phyloP scores from a whole-genome alignment of 2,329 filamentous ascomycete species.

The Monosporascus sp. region DNA sequence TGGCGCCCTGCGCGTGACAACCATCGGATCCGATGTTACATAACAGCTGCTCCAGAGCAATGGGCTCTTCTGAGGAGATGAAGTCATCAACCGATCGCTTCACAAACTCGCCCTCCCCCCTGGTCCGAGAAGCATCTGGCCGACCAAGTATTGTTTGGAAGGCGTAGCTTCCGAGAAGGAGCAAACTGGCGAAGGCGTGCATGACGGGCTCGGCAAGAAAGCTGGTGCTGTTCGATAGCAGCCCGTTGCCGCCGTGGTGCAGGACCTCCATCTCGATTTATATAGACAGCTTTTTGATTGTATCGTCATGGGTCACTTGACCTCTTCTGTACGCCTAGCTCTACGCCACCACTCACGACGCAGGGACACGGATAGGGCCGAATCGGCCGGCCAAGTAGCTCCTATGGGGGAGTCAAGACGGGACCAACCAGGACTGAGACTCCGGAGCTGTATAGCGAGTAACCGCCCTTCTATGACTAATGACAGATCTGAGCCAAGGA shows the following conservation, averaged over 20 bases:
- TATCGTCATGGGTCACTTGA: slow-evolving; percentile 11
- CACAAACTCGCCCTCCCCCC: slow-evolving; percentile 30
- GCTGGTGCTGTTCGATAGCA: slow-evolving; percentile 18
- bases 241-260: slow-evolving; percentile 9
- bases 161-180: slow-evolving; percentile 47
- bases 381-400: slow-evolving; percentile 12
- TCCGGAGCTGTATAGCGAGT: background rate
- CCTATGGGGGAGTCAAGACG: background rate
- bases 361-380: slow-evolving; percentile 14
- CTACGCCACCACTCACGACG: slow-evolving; percentile 2
- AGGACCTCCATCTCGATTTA: slow-evolving; percentile 22
- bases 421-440: background rate
- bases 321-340: slow-evolving; percentile 13
- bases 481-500: background rate
- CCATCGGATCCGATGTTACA: slow-evolving; percentile 56
- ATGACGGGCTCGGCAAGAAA: slow-evolving; percentile 37
- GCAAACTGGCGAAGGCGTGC: slow-evolving; percentile 44
- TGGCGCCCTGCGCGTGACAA: slow-evolving; percentile 42
- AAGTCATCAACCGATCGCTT: slow-evolving; percentile 49
- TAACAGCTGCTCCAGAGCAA: slow-evolving; percentile 47
- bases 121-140: slow-evolving; percentile 29
- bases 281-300: slow-evolving; percentile 15
- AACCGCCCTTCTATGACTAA: background rate
- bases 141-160: slow-evolving; percentile 46
- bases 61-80: slow-evolving; percentile 45